phyloP scores from a whole-genome alignment of 371 early-diverging fungal species.

The Mucor lusitanicus region DNA sequence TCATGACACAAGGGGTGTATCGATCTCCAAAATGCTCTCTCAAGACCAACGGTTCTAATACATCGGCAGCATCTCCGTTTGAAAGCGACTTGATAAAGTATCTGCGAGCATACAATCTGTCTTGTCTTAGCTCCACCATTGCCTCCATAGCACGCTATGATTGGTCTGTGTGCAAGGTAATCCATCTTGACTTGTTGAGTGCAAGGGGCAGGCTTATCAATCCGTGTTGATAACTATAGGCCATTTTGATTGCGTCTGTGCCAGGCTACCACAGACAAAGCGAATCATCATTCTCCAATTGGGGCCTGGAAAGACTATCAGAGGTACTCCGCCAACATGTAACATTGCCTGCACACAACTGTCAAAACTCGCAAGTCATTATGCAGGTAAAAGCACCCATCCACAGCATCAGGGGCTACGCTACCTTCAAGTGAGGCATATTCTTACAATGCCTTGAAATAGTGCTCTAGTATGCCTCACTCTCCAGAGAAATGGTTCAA shows the following conservation, averaged over 20 bases:
- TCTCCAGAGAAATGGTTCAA: constrained; percentile 12
- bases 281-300: not conserved
- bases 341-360: not conserved
- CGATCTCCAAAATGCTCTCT: not conserved
- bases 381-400: constrained; percentile 4
- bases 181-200: too few species aligned
- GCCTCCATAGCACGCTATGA: not conserved
- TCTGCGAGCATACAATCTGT: not conserved
- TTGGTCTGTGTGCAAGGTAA: constrained; percentile 7
- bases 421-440: not conserved
- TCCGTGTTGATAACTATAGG: not conserved
- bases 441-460: not conserved
- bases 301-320: constrained; percentile 6
- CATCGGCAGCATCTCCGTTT: not conserved
- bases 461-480: constrained; percentile 9
- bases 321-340: not conserved
- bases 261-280: constrained; percentile 4
- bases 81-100: constrained; percentile 1
- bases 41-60: not conserved
- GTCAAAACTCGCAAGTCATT: not conserved
- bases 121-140: not conserved
- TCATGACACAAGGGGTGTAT: constrained; percentile 13
- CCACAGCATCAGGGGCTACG: not conserved
- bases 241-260: constrained; percentile 6
- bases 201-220: not conserved